These are phyloP conservation scores for Eleusine indica DNA, from an alignment of 176 grass and related monocot species.

Conservation along the genomic window DNA sequence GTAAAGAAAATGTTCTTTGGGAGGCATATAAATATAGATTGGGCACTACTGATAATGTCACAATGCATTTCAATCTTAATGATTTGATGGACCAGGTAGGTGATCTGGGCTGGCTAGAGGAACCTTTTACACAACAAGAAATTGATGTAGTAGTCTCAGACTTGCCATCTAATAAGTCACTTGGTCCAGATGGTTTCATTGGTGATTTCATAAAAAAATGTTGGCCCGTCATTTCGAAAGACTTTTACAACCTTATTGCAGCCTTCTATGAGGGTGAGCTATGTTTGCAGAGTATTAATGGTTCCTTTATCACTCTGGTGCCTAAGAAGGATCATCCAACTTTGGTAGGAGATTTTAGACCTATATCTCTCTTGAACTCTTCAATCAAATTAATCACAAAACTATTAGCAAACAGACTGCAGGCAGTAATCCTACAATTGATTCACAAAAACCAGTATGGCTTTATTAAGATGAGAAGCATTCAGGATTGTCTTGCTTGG, in stretches of 20 bases:
- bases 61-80: not conserved
- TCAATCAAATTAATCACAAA: not conserved
- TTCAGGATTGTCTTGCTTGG: not conserved
- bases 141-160: not conserved
- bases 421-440: not conserved
- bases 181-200: not conserved
- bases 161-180: not conserved
- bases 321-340: not conserved
- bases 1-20: not conserved
- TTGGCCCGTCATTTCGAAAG: not conserved
- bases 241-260: not conserved
- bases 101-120: not conserved
- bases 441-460: not conserved
- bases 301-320: not conserved
- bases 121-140: not conserved
- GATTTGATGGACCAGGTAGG: rapidly evolving
- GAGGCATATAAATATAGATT: not conserved
- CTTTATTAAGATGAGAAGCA: not conserved
- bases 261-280: not conserved
- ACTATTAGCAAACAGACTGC: not conserved
- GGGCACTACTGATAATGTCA: not conserved
- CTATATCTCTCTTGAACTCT: not conserved
- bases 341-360: not conserved
- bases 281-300: not conserved
- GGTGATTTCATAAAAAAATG: not conserved